Evolutionary conservation across 805 yeast species (phyloP), one percentile per base, ranked within the genome.

Genomic region (Vanderwaltozyma polyspora): DNA sequence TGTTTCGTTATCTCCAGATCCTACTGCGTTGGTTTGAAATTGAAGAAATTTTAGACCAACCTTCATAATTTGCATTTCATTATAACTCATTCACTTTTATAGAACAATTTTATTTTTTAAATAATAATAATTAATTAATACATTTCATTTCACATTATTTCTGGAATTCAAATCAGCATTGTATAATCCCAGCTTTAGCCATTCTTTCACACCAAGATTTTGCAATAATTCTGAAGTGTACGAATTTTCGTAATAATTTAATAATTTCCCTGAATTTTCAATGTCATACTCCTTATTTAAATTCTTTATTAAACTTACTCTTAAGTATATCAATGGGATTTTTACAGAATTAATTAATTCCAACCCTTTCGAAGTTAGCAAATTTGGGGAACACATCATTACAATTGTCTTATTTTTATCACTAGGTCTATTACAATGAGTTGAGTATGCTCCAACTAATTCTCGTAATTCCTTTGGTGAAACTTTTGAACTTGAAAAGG

Each of bases 1-100:
- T 51, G 57, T 19, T 72, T 72, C 65, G 18, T 58, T 8, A 33
- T 52, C 7, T 64, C 75, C 3, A 58, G 75, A 39, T 59, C 55
- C 34, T 44, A 49, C 23, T 52, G 64, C 10, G 72, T 69, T 19
- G 75, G 75, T 28, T 19, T 11, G 7, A 28, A 28, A 28, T 28
- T 10, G 8, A 12, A 7, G 4, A 28, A 19, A 12, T 28, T 28
- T 19, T 28, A 28, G 14, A n/a, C n/a, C n/a, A n/a, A n/a, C n/a
- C n/a, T n/a, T n/a, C n/a, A n/a, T n/a, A n/a, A n/a, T n/a, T n/a
- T n/a, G n/a, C n/a, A n/a, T n/a, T n/a, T n/a, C n/a, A n/a, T n/a
- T n/a, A n/a, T n/a, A n/a, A n/a, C n/a, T n/a, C n/a, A n/a, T n/a
- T n/a, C n/a, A n/a, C n/a, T n/a, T n/a, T n/a, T n/a, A n/a, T n/a